Evolutionary conservation across 225 moss, liverwort and hornwort genomes (phyloP).

Genomic region (Straminergon stramineum): DNA sequence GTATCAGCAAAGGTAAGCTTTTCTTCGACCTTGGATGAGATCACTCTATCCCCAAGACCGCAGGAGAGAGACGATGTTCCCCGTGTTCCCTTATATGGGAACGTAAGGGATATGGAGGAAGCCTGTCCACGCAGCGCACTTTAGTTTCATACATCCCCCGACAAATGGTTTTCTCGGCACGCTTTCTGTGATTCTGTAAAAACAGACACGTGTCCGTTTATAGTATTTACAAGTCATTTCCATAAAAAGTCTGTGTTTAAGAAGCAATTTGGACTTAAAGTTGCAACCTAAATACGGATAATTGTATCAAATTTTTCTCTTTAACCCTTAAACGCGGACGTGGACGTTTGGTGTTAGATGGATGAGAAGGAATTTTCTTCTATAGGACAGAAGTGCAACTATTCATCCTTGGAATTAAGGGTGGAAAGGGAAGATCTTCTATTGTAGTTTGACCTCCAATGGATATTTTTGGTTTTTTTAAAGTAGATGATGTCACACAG

Average conservation of each 20-base stretch:
- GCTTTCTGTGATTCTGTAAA: neutral
- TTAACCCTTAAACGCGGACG: too few species aligned
- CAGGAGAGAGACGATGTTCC: slow-evolving; percentile 11
- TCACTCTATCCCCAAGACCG: slow-evolving; percentile 14
- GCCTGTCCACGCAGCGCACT: slow-evolving; percentile 18
- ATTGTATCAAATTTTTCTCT: neutral
- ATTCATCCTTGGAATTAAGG: too few species aligned
- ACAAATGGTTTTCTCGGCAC: neutral
- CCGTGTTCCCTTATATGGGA: neutral
- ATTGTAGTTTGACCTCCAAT: too few species aligned
- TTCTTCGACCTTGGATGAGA: neutral
- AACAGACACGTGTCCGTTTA: neutral
- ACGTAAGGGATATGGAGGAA: slow-evolving; percentile 3
- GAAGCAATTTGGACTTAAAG: neutral
- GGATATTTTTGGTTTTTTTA: too few species aligned
- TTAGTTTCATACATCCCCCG: neutral
- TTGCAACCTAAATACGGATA: neutral
- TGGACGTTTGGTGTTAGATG: too few species aligned
- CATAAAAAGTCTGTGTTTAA: neutral
- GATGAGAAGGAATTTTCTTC: too few species aligned
- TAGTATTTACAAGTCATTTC: neutral
- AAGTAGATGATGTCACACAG: too few species aligned
- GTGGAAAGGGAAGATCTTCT: too few species aligned
- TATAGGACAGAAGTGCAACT: too few species aligned
- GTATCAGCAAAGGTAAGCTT: neutral